phyloP scores from a whole-genome alignment of 2,329 filamentous ascomycete species.

The Uncinocarpus reesii region DNA sequence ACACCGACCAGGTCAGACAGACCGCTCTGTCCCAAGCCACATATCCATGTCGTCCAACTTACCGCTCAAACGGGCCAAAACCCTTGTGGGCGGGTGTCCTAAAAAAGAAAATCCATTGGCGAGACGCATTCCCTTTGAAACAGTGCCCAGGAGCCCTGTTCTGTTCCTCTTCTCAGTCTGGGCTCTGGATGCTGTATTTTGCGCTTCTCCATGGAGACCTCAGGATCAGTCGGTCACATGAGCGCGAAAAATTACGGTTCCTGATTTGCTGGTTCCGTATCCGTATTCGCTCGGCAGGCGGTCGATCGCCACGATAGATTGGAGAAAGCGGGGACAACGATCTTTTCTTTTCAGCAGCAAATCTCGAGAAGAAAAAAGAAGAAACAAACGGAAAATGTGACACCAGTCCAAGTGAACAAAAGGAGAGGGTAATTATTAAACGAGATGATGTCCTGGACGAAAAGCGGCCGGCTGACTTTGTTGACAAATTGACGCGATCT shows the following conservation, averaged over 20 bases:
- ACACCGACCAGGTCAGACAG: neutral
- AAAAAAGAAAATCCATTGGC: neutral
- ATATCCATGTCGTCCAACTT: neutral
- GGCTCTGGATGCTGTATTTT: neutral
- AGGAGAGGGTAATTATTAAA: too few species aligned
- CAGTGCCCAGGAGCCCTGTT: neutral
- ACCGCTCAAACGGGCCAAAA: neutral
- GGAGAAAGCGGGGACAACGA: neutral
- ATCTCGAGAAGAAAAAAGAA: neutral
- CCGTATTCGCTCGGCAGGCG: neutral
- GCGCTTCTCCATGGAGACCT: neutral
- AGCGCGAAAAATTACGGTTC: neutral
- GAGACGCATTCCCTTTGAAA: too few species aligned
- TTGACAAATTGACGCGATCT: too few species aligned
- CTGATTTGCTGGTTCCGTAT: neutral
- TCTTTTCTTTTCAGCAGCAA: neutral
- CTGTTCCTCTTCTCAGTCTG: neutral
- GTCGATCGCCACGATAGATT: neutral
- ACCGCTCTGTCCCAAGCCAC: constrained; percentile 2
- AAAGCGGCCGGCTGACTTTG: too few species aligned
- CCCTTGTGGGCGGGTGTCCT: neutral
- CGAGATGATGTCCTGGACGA: too few species aligned
- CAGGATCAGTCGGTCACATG: neutral
- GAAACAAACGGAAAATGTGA: neutral
- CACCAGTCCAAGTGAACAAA: neutral